These are phyloP conservation scores for Ophiostoma quercus DNA, from an alignment of 2,329 filamentous ascomycete genomes.

Conservation along the genomic window DNA sequence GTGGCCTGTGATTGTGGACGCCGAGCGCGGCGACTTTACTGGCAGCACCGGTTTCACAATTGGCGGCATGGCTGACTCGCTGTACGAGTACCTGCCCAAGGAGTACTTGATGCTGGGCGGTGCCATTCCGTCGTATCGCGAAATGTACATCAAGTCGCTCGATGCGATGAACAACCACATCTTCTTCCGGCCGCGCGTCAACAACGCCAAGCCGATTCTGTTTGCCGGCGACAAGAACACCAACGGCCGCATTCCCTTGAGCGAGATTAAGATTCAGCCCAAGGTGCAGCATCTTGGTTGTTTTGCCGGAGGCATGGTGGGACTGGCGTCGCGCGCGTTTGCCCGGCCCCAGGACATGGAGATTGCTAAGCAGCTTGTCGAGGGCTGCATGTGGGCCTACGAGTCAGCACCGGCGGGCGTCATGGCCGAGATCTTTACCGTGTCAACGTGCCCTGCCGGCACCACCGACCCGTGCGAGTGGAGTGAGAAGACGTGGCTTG, in stretches of 20 bases:
- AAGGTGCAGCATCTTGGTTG: conserved; percentile 55
- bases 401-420: conserved; percentile 52
- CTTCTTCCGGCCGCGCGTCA: conserved; percentile 38
- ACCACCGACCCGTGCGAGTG: conserved; percentile 29
- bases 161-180: conserved; percentile 40
- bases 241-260: conserved; percentile 28
- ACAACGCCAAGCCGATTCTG: conserved; percentile 38
- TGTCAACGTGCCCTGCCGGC: conserved; percentile 52
- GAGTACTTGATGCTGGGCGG: conserved; percentile 62
- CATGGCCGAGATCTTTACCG: conserved; percentile 49
- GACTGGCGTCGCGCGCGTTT: conserved; percentile 55
- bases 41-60: conserved; percentile 49
- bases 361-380: conserved; percentile 53
- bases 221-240: conserved; percentile 44
- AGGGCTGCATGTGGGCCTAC: conserved; percentile 62
- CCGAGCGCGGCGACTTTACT: conserved; percentile 53
- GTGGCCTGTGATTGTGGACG: conserved; percentile 55
- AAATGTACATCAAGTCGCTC: conserved; percentile 32
- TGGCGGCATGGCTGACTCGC: conserved; percentile 53
- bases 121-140: conserved; percentile 39
- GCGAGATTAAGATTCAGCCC: conserved; percentile 31
- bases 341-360: conserved; percentile 51
- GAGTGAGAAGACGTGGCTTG: conserved; percentile 29
- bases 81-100: conserved; percentile 61
- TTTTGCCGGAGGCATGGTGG: conserved; percentile 63